These are phyloP conservation scores for Chaetothyriales sp. DNA, from an alignment of 2,329 filamentous ascomycete genomes.

Conservation along the genomic window DNA sequence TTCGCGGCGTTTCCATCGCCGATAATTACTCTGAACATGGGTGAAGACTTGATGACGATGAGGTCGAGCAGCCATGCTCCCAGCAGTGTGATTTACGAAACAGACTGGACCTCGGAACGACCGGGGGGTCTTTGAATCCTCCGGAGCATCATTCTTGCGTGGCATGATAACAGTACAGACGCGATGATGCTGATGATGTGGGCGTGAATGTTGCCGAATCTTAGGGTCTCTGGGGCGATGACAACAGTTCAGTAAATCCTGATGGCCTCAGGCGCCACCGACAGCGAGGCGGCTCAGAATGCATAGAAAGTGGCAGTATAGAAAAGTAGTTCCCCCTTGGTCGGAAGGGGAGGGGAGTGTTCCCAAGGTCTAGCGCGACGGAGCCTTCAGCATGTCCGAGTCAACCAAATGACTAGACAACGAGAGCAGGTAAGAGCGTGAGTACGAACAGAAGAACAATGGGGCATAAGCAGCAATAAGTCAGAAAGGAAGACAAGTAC, in stretches of 20 bases:
- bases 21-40: constrained; percentile 5
- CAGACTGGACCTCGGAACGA: neutral
- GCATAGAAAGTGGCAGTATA: neutral
- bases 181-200: neutral
- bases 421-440: neutral
- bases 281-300: neutral
- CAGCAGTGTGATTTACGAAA: constrained; percentile 5
- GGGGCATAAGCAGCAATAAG: neutral
- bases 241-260: neutral
- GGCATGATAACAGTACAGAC: neutral
- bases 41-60: constrained; percentile 5
- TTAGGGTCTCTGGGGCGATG: neutral
- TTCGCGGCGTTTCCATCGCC: constrained; percentile 5
- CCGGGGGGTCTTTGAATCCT: neutral
- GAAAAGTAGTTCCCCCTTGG: neutral
- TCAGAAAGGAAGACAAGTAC: neutral
- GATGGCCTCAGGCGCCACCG: neutral
- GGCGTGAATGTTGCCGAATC: neutral
- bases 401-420: neutral
- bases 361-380: neutral
- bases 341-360: neutral
- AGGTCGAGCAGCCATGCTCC: constrained; percentile 4
- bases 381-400: neutral
- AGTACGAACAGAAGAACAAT: neutral
- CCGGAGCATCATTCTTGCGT: neutral